phyloP scores from a whole-genome alignment of 306 rosid species.

The Comarum palustre region DNA sequence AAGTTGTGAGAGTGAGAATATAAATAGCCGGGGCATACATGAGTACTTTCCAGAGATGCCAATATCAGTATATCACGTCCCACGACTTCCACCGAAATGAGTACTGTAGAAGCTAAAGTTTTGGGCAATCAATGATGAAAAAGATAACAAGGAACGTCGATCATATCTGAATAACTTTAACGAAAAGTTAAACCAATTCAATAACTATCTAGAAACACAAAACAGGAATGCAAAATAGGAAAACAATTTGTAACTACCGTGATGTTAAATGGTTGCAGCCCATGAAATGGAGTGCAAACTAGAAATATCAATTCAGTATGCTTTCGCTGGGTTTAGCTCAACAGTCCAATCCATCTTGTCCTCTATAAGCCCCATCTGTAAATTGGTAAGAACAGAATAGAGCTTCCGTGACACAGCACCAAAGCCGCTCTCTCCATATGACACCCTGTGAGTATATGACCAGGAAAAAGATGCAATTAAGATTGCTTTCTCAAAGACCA shows the following conservation, averaged over 20 bases:
- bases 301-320: conserved; percentile 2
- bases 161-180: not conserved
- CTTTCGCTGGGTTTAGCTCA: conserved; percentile 42
- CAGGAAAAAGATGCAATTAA: not conserved
- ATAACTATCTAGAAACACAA: conserved; percentile 12
- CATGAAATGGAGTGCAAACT: not conserved
- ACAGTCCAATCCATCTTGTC: conserved; percentile 93
- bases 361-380: conserved; percentile 86
- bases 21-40: not conserved
- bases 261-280: not conserved
- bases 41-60: not conserved
- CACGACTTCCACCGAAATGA: not conserved
- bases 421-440: conserved; percentile 54
- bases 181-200: not conserved
- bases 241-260: not conserved
- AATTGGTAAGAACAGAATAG: conserved; percentile 69
- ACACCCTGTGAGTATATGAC: conserved; percentile 40
- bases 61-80: not conserved
- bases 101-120: not conserved
- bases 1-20: not conserved
- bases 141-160: not conserved
- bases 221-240: not conserved
- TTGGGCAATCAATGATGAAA: not conserved
- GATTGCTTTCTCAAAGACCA: not conserved
- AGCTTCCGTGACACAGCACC: conserved; percentile 81